Conservation (phyloP, 768 basidiomycete genomes). For the Hortiboletus flavorubellus region DNA sequence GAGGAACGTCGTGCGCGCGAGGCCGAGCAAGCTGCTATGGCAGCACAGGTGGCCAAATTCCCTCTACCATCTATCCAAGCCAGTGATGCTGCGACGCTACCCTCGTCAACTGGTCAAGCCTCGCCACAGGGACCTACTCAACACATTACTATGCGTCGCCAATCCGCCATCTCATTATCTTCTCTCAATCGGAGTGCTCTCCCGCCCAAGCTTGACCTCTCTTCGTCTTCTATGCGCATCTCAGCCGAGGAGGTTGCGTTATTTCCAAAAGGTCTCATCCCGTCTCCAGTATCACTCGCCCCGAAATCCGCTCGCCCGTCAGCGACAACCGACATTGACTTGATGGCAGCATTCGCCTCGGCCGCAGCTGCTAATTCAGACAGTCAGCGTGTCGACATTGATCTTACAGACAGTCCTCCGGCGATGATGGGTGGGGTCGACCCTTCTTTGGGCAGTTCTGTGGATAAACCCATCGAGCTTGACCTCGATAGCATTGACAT, state of each 20-base stretch:
- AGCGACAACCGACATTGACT: conserved; percentile 54
- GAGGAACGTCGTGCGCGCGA: conserved; percentile 54
- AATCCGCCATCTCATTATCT: conserved; percentile 76
- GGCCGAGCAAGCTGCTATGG: conserved; percentile 42
- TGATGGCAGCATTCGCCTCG: conserved; percentile 61
- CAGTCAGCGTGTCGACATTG: conserved; percentile 45
- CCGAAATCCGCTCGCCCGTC: conserved; percentile 71
- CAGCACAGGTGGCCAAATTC: conserved; percentile 26
- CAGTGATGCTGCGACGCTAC: conserved; percentile 18
- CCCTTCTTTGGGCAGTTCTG: conserved; percentile 52
- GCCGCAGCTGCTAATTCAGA: conserved; percentile 37
- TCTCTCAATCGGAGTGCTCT: conserved; percentile 70
- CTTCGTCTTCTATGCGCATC: conserved; percentile 62
- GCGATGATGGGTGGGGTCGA: conserved; percentile 29
- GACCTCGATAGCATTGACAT: conserved; percentile 70
- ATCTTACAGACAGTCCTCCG: conserved; percentile 45
- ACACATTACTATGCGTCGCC: conserved; percentile 48
- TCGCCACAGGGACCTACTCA: conserved; percentile 33
- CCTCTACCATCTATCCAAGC: conserved; percentile 21
- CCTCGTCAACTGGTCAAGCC: conserved; percentile 32
- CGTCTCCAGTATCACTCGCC: conserved; percentile 76
- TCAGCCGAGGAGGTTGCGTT: conserved; percentile 59
- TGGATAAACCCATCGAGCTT: conserved; percentile 79
- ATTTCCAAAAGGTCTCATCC: conserved; percentile 56
- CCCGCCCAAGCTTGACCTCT: conserved; percentile 78